Evolutionary conservation across 768 basidiomycete genomes (phyloP), one percentile per base, ranked within the genome.

Genomic region (Lentinula sp.): DNA sequence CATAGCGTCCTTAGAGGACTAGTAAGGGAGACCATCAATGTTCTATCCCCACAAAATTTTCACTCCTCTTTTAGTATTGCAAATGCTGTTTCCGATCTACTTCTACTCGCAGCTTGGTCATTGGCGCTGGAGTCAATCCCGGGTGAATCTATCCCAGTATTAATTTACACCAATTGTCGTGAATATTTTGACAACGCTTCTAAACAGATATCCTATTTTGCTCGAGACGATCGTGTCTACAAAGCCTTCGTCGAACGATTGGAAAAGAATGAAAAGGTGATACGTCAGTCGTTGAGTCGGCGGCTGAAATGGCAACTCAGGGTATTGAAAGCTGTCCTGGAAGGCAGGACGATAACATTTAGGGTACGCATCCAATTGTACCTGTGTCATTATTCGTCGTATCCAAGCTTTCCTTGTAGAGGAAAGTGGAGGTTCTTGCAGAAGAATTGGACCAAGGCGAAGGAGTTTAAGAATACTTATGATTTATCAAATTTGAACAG

Each of bases 1-100:
- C 49, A 93, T 97, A 46, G 91, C 91, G 7, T 79, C 88, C 0
- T 78, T 96, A 28, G 93, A 94, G 66, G 95, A 96, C 68, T 98
- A 95, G 93, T 93, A 69, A 68, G 89, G 78, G 34, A 46, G 57
- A 37, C 28, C 34, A 46, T 39, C 53, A 45, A 28, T 57, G 43
- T 13, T 50, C 51, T 59, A 13, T 49, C 8, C 37, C 15, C 18
- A 16, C 13, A 16, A 9, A 21, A 39, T 59, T 53, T 15, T 56
- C 51, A 57, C 21, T 37, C 57, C 63, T n/a, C 51, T 6, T 61
- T 21, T 51, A 93, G 91, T 65, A 80, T 97, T 32, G 88, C 93
- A 2, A 98, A 98, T 73, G 95, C 95, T 2, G 89, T 90, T 1
- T 83, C 85, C 13, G 95, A 98, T 70, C 74, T 95, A 46, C 69